These are phyloP conservation scores for Fusarium pseudoanthophilum DNA, from an alignment of 2,329 filamentous ascomycete species.

Conservation along the genomic window DNA sequence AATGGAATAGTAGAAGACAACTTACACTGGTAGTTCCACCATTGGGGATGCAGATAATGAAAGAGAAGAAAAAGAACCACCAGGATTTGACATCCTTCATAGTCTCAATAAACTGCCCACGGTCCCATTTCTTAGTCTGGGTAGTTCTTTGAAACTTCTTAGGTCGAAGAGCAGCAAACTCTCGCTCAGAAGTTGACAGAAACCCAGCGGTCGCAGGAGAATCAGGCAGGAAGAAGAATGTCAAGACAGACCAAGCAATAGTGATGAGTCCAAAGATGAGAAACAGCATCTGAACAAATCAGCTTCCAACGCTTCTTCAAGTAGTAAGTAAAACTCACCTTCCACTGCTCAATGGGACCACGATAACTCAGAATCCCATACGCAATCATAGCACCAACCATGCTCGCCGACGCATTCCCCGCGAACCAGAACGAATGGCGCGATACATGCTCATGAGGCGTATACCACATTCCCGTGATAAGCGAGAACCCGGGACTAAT, in stretches of 20 bases:
- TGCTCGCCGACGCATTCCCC: conserved; percentile 9
- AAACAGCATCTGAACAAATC: neutral
- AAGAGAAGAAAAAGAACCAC: conserved; percentile 23
- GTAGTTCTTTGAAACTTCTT: conserved; percentile 25
- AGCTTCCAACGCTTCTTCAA: neutral
- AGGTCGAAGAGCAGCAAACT: neutral
- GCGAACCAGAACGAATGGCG: conserved; percentile 20
- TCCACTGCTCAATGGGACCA: conserved; percentile 7
- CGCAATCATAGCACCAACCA: conserved; percentile 16
- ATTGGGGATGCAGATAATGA: conserved; percentile 15
- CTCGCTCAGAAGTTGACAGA: conserved; percentile 1
- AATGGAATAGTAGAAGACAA: too few species aligned
- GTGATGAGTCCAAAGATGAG: conserved; percentile 14
- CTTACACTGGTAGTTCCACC: neutral
- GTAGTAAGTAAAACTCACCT: neutral
- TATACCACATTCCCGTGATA: conserved; percentile 21
- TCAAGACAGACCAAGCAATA: conserved; percentile 2
- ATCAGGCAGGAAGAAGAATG: conserved; percentile 8
- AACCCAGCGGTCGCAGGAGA: neutral
- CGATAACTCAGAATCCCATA: neutral
- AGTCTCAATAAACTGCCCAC: neutral
- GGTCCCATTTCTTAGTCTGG: conserved; percentile 14
- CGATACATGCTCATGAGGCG: conserved; percentile 4
- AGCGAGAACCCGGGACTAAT: conserved; percentile 10
- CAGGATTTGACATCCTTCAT: conserved; percentile 11